phyloP scores from a whole-genome alignment of 2,329 filamentous ascomycete species.

The Volutella citrinella region DNA sequence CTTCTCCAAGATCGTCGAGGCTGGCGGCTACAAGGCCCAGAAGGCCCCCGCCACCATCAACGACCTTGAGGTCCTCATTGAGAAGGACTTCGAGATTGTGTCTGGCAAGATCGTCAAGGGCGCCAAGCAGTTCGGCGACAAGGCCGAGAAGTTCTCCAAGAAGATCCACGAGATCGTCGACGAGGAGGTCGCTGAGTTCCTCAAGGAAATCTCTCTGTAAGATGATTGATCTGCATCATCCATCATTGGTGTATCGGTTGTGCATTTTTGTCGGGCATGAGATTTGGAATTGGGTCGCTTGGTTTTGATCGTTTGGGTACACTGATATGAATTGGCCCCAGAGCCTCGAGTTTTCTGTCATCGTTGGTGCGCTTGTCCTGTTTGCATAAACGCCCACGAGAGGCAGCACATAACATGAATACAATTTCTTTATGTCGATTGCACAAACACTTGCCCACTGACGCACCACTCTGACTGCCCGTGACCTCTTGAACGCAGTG shows the following conservation, averaged over 20 bases:
- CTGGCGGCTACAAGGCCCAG: conserved; percentile 66
- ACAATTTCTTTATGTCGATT: conserved; percentile 16
- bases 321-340: conserved; percentile 16
- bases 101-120: conserved; percentile 54
- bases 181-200: conserved; percentile 58
- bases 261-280: conserved; percentile 22
- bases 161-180: conserved; percentile 63
- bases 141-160: conserved; percentile 60
- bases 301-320: conserved; percentile 26
- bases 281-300: conserved; percentile 18
- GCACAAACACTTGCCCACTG: too few relatives aligned
- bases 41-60: conserved; percentile 47
- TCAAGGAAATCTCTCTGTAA: conserved; percentile 48
- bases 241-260: conserved; percentile 23
- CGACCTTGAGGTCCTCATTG: conserved; percentile 58
- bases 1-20: conserved; percentile 77
- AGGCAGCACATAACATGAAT: conserved; percentile 15
- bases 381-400: conserved; percentile 7
- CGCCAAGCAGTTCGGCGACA: conserved; percentile 49
- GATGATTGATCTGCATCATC: conserved; percentile 19
- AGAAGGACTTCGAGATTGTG: conserved; percentile 59
- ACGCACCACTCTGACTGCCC: too few relatives aligned
- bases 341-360: conserved; percentile 15
- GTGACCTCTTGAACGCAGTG: too few relatives aligned
- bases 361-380: too few relatives aligned